Percentiles rank a stretch among this genome's conserved stretches.
Conservation (phyloP, 2,329 filamentous ascomycete genomes). For the Xylaria digitata region DNA sequence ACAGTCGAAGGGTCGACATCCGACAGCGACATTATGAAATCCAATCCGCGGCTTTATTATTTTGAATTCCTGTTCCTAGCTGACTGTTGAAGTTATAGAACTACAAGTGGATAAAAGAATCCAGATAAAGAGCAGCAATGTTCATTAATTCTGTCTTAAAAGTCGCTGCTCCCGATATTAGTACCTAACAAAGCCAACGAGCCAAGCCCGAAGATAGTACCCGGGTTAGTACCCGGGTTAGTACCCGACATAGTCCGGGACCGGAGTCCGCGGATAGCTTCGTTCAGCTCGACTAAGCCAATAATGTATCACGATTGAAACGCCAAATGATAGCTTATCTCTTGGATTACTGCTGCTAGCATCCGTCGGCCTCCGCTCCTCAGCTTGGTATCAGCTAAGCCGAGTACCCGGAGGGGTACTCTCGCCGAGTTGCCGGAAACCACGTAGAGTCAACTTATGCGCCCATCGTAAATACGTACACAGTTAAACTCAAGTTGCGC, state of each 20-base stretch:
- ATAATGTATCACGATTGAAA: neutral
- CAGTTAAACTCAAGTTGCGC: slow-evolving; percentile 2
- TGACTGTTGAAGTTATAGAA: neutral
- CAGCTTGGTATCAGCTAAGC: no score
- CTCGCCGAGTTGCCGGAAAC: no score
- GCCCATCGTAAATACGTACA: no score
- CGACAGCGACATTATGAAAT: slow-evolving; percentile 20
- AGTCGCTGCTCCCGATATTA: neutral
- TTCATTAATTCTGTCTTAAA: neutral
- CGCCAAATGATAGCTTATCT: neutral
- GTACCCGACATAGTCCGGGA: slow-evolving; percentile 39
- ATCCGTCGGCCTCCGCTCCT: no score
- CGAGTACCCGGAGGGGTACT: no score
- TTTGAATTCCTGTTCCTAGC: neutral
- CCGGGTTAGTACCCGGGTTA: neutral
- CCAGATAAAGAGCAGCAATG: neutral
- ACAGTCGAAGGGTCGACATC: slow-evolving; percentile 31
- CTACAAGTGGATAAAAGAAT: neutral
- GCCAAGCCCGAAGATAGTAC: neutral
- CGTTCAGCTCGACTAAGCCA: neutral
- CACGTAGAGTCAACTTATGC: no score
- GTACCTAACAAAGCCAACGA: neutral
- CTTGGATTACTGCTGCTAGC: neutral
- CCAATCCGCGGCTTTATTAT: neutral
- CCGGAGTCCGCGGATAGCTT: neutral